Evolutionary conservation across 2,329 filamentous ascomycete species (phyloP), one percentile per base, ranked within the genome.

Genomic region (Ophiostoma novo-ulmi): DNA sequence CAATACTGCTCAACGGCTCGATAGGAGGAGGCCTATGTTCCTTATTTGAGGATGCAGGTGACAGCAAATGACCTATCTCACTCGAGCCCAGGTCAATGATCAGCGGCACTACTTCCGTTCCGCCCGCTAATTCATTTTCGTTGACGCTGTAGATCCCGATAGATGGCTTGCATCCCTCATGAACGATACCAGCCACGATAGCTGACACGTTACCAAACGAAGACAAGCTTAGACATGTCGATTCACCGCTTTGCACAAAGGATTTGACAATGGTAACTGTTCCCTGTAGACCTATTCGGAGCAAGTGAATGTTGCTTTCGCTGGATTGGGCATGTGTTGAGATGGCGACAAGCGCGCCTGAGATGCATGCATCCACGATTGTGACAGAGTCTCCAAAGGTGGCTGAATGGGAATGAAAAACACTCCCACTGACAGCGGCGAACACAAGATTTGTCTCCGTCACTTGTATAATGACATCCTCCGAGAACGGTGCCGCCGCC

Each of bases 381-480:
- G 41, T 68, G 17, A 70, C 48, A 6, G 69, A 7, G 10, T 67
- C 64, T 1, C 69, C 36, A 14, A 75, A 72, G 1, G 70, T 67
- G 1, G 70, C 61, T 0, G 70, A 17, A 35, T 72, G 70, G 5
- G 26, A 36, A 8, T 69, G 67, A 4, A 67, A 70, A 20, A 71
- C 11, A 14, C 73, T 75, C 10, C 78, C 77, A 5, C 74, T 74
- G 3, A 77, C 73, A 2, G 76, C 78, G 20, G 81, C 73, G 63
- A 86, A 74, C 8, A 81, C 82, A 2, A 85, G 77, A 22, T 75
- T 80, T 39, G 76, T 78, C 69, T 85, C 83, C 0, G 87, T 89
- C 4, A 89, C 79, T 74, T 90, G 88, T 2, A 87, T 77, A 5
- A 85, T 79, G 1, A 76, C 77, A 1, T 79, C 78, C 3, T 78